Evolutionary conservation across 2,329 filamentous ascomycete genomes (phyloP).

Genomic region (Periconia macrospinosa): DNA sequence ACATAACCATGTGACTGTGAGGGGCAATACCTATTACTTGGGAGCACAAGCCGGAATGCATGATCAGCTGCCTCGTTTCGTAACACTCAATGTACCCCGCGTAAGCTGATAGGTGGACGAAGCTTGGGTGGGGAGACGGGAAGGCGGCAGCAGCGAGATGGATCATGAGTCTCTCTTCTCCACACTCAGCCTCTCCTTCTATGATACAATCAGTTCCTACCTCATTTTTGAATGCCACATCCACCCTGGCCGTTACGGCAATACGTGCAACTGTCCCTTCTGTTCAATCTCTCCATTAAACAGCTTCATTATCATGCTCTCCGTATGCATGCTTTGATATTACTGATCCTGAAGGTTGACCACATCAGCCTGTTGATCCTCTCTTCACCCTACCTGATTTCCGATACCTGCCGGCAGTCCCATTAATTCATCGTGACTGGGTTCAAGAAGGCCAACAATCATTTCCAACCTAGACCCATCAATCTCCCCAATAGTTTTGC

Average conservation of each 20-base stretch:
- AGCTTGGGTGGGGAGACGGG: conserved; percentile 10
- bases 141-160: conserved; percentile 1
- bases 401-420: neutral
- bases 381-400: no score
- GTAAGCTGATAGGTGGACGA: conserved; percentile 11
- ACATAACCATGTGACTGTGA: neutral
- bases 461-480: neutral
- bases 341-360: neutral
- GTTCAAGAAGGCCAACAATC: neutral
- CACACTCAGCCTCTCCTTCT: neutral
- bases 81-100: conserved; percentile 9
- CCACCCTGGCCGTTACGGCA: no score
- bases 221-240: neutral
- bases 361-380: neutral
- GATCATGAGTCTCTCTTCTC: neutral
- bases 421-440: neutral
- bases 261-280: no score
- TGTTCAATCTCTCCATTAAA: no score
- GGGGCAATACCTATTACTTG: neutral
- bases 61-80: conserved; percentile 1
- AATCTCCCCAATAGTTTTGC: no score
- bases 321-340: neutral
- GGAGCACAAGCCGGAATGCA: neutral
- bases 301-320: neutral
- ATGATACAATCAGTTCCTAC: neutral